Evolutionary conservation across 768 basidiomycete genomes (phyloP), one percentile per base, ranked within the genome.

Genomic region (Pleurotus eryngii): DNA sequence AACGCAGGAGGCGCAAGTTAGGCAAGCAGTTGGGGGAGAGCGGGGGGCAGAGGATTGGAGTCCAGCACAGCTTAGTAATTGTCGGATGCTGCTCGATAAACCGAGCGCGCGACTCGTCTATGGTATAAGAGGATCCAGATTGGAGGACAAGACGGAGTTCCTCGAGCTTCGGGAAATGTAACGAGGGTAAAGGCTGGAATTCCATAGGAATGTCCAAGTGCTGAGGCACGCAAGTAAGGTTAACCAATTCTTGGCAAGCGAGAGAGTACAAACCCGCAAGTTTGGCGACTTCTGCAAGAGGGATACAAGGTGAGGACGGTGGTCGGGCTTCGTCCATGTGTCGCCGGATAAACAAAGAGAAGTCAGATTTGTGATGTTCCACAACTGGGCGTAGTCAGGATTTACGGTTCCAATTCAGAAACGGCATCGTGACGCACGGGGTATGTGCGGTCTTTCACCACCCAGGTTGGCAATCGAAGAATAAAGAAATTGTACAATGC

Each of bases 191-290:
- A 9, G 70, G 64, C 11, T 64, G 61, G 49, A 79, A 72, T 59
- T 82, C 80, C 61, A 79, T 70, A 17, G 81, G 81, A 5, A 81
- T 64, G 64, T 77, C 72, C 30, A 82, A 66, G 51, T 70, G 71
- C 77, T 81, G 55, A 35, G 46, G 37, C 47, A 18, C 26, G 24
- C 14, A 15, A 15, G 15, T 48, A 7, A 39, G 4, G 47, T 26
- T 27, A 35, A 22, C 24, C 24, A 58, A 27, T 12, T 6, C 15
- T 20, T 9, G 24, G 39, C 43, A 14, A 9, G 30, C 43, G 11
- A 24, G 7, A 37, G 37, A 30, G 18, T 18, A 57, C 61, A 40
- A 20, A 73, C 74, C 67, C 70, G 64, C 8, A 75, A 49, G 7
- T 61, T 60, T 5, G 65, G 59, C 7, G 66, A 73, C 11, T 61